These are phyloP conservation scores for Candolleomyces eurysporus DNA, from an alignment of 768 basidiomycete genomes.

Conservation along the genomic window DNA sequence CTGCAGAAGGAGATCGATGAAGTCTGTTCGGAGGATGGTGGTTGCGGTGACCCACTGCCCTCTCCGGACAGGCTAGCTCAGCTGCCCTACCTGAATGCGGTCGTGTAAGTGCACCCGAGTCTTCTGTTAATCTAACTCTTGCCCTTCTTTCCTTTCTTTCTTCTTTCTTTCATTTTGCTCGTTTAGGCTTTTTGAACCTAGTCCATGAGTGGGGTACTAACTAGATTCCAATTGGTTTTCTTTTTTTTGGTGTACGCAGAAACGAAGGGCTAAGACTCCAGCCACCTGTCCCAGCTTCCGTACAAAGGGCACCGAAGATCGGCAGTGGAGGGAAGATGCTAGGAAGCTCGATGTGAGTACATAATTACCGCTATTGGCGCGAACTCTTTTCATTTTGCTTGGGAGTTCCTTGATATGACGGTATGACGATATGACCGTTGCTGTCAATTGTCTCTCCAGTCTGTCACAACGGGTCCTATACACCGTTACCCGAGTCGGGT, in stretches of 20 bases:
- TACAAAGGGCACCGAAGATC: conserved; percentile 28
- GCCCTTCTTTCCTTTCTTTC: too few species aligned
- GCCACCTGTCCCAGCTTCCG: conserved; percentile 31
- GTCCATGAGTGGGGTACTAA: too few species aligned
- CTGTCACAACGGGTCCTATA: too few species aligned
- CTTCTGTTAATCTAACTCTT: too few species aligned
- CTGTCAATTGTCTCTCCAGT: too few species aligned
- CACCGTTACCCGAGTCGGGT: too few species aligned
- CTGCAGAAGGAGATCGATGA: conserved; percentile 29
- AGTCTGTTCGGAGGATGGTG: conserved; percentile 6
- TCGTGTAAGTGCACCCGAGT: conserved; percentile 26
- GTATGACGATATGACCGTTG: too few species aligned
- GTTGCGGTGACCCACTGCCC: conserved; percentile 13
- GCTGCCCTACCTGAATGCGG: conserved; percentile 30
- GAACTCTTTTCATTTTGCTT: neutral
- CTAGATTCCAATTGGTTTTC: neutral
- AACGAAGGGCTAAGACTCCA: conserved; percentile 36
- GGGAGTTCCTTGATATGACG: neutral
- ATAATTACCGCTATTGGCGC: neutral
- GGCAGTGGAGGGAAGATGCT: conserved; percentile 29
- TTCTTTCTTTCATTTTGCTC: too few species aligned
- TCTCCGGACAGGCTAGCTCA: conserved; percentile 19
- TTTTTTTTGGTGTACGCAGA: conserved; percentile 15
- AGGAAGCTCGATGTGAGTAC: conserved; percentile 13
- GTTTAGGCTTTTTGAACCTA: too few species aligned